A percentile compares a stretch with the other conserved stretches of the same genome.
phyloP scores from a whole-genome alignment of 2,329 filamentous ascomycete genomes.

The Pezizomycotina sp. region DNA sequence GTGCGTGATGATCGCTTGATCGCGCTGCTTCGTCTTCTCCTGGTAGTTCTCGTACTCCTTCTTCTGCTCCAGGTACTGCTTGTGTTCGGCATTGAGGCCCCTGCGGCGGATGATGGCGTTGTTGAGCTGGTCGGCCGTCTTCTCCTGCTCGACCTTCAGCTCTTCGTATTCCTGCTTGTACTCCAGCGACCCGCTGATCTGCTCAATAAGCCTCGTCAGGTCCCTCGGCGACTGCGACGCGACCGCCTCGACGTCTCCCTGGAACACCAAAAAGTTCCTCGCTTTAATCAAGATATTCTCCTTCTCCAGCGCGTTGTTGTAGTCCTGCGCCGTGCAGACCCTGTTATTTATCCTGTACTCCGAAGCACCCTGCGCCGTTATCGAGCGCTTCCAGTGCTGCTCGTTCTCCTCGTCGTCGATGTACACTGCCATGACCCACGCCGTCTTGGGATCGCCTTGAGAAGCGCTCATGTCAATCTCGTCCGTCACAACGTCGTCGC shows the following conservation, averaged over 20 bases:
- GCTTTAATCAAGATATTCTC: conserved; percentile 98
- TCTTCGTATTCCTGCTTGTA: conserved; percentile 87
- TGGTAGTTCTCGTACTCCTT: conserved; percentile 87
- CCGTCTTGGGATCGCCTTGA: conserved; percentile 75
- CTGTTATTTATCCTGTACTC: conserved; percentile 96
- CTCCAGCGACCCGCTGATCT: conserved; percentile 91
- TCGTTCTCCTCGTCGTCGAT: conserved; percentile 82
- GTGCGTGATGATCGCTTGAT: conserved; percentile 80
- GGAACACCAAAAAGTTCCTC: conserved; percentile 93
- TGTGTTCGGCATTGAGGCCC: conserved; percentile 94
- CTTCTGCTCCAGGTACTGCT: conserved; percentile 94
- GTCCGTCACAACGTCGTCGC: conserved; percentile 43
- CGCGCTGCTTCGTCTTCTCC: conserved; percentile 73
- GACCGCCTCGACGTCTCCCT: conserved; percentile 93
- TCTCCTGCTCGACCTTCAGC: conserved; percentile 71
- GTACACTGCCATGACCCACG: conserved; percentile 99
- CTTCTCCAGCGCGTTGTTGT: conserved; percentile 78
- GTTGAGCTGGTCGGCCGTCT: conserved; percentile 73
- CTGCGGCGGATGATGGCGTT: conserved; percentile 77
- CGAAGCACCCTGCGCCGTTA: conserved; percentile 73
- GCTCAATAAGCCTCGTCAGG: conserved; percentile 82
- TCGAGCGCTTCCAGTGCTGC: conserved; percentile 88
- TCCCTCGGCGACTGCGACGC: conserved; percentile 89
- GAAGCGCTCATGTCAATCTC: conserved; percentile 43
- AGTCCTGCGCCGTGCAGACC: conserved; percentile 71